Base-by-base conservation (phyloP, 1,139 yeast species). In the Spathaspora sp. region DNA sequence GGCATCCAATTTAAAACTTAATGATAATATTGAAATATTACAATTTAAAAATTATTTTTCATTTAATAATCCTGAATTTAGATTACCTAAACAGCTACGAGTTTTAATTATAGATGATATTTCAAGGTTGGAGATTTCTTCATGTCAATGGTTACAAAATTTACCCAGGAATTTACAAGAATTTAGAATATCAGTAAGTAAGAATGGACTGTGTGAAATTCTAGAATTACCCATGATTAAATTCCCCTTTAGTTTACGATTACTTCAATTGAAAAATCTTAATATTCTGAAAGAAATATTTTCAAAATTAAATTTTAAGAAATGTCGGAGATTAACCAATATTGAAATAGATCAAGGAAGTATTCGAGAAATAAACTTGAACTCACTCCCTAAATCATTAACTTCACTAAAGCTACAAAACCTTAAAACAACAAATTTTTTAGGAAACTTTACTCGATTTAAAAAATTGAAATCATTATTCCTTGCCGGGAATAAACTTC, bases 81-180 rank as follows among this genome's bases (percentile, higher is more conserved):
- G 18, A 31, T 41, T 44, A 18, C 46, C 46, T 18, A 16, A 20
- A 13, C 15, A 10, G 7, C 34, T 44, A 15, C 20, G 39, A n/a
- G 33, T 25, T 11, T n/a, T 44, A 10, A 33, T 25, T 27, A 26
- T 27, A 7, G 11, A 17, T 9, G 16, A 34, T 29, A 3, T 44
- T 8, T 27, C 31, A 13, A 37, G 33, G 20, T 29, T 44, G 20
- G 4, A 20, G 10, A 41, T 44, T n/a, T 8, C 13, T 20, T 17
- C 38, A 38, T 26, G 42, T 15, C 27, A 29, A n/a, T 44, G 47
- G 47, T 44, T 44, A 26, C 42, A 36, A 16, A n/a, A 41, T 25
- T 31, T 44, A 23, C 47, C 47, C 5, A 7, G 13, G 4, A 20
- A 42, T 38, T 17, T 42, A 27, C 41, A 27, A 29, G 39, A 31